These are phyloP conservation scores for Orbilia quercus DNA, from an alignment of 2,329 filamentous ascomycete genomes.

Conservation along the genomic window DNA sequence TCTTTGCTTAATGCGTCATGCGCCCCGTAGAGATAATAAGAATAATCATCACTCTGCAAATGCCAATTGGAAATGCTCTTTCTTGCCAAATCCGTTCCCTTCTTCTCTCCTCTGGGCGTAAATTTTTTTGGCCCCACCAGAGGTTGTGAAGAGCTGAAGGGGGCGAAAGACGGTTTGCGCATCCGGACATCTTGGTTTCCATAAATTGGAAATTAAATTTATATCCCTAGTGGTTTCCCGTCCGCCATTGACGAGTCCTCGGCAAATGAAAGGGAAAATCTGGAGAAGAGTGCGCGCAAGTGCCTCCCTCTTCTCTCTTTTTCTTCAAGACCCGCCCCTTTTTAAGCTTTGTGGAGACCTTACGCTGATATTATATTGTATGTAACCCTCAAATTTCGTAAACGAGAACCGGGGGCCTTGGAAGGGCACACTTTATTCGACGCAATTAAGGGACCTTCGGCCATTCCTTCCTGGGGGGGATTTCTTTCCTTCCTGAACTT, in stretches of 20 bases:
- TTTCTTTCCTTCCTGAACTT: constrained; percentile 9
- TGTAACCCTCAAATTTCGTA: constrained; percentile 16
- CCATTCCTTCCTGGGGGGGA: constrained; percentile 20
- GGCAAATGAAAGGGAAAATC: background rate
- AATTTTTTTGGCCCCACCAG: too few relatives aligned
- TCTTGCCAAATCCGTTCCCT: background rate
- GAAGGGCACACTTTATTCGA: constrained; percentile 40
- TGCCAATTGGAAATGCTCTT: background rate
- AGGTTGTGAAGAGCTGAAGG: background rate
- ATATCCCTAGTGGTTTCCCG: background rate
- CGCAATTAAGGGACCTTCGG: constrained; percentile 49
- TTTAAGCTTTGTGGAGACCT: constrained; percentile 30
- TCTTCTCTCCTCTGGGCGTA: background rate
- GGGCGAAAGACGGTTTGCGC: background rate
- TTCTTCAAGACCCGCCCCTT: constrained; percentile 15
- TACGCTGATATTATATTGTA: too few relatives aligned
- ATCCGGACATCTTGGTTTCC: background rate
- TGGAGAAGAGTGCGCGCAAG: background rate
- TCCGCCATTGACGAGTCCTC: background rate
- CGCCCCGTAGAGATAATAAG: background rate
- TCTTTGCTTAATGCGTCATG: constrained; percentile 9
- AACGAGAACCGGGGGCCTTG: constrained; percentile 30
- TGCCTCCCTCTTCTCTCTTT: too few relatives aligned
- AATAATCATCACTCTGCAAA: too few relatives aligned
- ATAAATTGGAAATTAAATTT: background rate